Evolutionary conservation across 768 basidiomycete species (phyloP), one percentile per base, ranked within the genome.

Genomic region (Psilocybe cubensis): DNA sequence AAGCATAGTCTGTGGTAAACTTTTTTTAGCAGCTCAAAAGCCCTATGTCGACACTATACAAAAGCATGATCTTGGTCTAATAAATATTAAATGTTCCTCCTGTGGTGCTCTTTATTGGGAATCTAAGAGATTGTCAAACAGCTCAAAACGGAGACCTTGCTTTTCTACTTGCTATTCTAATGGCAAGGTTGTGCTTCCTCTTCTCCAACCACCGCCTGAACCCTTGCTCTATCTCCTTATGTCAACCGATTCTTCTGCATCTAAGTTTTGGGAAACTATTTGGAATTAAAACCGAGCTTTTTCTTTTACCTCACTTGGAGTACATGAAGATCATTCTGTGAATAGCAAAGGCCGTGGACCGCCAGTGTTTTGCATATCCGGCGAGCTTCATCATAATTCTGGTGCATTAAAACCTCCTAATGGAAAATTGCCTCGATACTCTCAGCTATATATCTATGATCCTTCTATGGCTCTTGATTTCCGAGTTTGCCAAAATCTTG

Each of bases 401-500:
- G 78, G 77, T 0, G 49, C 71, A 3, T 64, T 82, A 0, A 18
- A 57, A 2, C 71, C 79, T 24, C 6, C 51, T 0, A 43, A 47
- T 17, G 68, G 59, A 1, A 12, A 40, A 1, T 29, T 28, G 0
- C 72, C 78, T 0, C 28, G 51, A 0, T 81, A 74, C 68, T 70
- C 75, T 0, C 78, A 82, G 51, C 68, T 81, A 0, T 79, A 78
- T 46, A 53, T 53, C 38, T 70, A 76, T 65, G 77, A 82, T 54
- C 70, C 76, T 4, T 31, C 54, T 1, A 68, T 62, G 1, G 78
- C 79, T 0, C 68, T 75, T 1, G 23, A 74, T 3, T 25, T 53
- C 14, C 63, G 72, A 1, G 56, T 66, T 21, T n/a, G 50, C 1
- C 63, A 62, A 0, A 76, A 77, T 62, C 52, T 47, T 25, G 55